Percentiles rank a stretch among this genome's conserved stretches.
These are phyloP conservation scores for Botrytis porri DNA, from an alignment of 2,329 filamentous ascomycete genomes.

Conservation along the genomic window DNA sequence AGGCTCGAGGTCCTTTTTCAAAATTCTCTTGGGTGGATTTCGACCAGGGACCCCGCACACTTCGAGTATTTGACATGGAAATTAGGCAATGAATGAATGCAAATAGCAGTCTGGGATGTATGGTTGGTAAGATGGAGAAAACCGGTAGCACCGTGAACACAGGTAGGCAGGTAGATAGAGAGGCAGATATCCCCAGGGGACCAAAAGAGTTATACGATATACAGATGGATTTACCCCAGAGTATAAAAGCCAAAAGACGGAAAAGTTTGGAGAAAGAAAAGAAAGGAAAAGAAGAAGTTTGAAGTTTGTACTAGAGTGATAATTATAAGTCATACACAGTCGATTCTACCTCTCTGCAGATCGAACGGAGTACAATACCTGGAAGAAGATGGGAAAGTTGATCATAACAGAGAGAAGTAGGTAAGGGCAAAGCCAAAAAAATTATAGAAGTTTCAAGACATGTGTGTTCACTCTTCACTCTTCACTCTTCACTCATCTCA, in stretches of 20 bases:
- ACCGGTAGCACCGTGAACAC: background rate
- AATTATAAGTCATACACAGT: background rate
- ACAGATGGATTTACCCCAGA: background rate
- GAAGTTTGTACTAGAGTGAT: background rate
- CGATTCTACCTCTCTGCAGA: background rate
- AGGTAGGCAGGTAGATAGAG: background rate
- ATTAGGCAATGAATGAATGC: slow-evolving; percentile 1
- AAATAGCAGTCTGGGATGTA: background rate
- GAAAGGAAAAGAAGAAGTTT: background rate
- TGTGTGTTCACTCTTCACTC: background rate
- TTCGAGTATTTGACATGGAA: slow-evolving; percentile 14
- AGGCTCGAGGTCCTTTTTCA: slow-evolving; percentile 11
- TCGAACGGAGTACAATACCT: background rate
- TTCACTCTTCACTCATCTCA: background rate
- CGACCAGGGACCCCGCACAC: slow-evolving; percentile 22
- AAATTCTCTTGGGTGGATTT: slow-evolving; percentile 14
- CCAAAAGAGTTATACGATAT: background rate
- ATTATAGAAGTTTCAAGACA: background rate
- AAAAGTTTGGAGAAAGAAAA: background rate
- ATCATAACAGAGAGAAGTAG: background rate
- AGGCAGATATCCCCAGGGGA: background rate
- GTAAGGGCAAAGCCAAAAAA: background rate
- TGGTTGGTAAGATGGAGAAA: background rate
- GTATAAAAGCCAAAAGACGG: background rate
- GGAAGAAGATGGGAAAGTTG: background rate